Base-by-base conservation (phyloP, 1,284 basidiomycete species). In the Rhodotorula sp. region DNA sequence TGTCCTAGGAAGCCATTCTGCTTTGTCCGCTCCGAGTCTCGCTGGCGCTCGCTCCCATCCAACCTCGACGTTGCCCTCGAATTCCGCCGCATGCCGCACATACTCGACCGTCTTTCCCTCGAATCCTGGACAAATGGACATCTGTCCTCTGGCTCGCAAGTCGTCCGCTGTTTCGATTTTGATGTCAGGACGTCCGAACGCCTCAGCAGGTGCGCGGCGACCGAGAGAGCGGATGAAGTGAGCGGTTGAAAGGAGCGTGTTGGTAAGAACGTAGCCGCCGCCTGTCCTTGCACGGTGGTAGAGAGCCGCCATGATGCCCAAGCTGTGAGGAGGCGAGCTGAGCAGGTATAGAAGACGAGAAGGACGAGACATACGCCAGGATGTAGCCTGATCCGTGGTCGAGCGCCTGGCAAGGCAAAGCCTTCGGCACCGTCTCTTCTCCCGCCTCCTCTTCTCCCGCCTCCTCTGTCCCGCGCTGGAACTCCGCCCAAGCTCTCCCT, bases 321-420 rank as follows among this genome's bases (percentile, higher is more conserved):
- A 55, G 53, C 53, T 55, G 53, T 13, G 4, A 13, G 24, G 11
- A 10, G 2, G 1, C 11, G 18, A 50, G 47, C 4, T 24, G 20
- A 50, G 47, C 20, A 50, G 4, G 47, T n/a, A 34, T 24, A 24
- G 22, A 24, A 50, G 55, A 26, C 10, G n/a, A 31, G 2, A 7
- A 26, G 31, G 22, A 2, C 24, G 34, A 11, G 31, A 63, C 61
- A 46, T 24, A 86, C 0, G 86, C 84, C 18, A 88, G 82, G 37
- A 89, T 76, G 72, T 87, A 86, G 0, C 84, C 87, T 4, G 86
- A 85, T 0, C 85, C 84, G 70, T 88, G 86, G 74, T 89, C 87
- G 3, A 88, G 76, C 4, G 85, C 86, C 76, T 88, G 87, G 78
- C 88, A 81, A 0, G 87, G 87, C 31, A 88, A 78, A 6, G 85